phyloP scores from a whole-genome alignment of 2,329 filamentous ascomycete genomes.

The Pseudophaeomoniella oleicola region DNA sequence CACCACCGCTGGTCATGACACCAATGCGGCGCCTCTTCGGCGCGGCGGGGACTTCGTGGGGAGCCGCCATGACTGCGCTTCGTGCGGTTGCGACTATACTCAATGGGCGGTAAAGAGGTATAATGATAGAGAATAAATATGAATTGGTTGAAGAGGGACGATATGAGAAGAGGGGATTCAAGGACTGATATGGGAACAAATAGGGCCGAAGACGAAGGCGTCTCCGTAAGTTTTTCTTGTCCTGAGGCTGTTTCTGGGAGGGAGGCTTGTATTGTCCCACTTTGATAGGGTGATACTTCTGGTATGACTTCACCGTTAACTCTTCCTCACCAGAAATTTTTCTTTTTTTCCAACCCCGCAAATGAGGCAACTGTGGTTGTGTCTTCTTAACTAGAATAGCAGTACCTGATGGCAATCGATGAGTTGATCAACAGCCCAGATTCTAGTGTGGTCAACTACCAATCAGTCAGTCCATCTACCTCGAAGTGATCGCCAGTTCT shows the following conservation, averaged over 20 bases:
- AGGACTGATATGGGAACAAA: neutral
- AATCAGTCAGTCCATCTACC: too few species aligned
- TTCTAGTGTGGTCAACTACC: too few species aligned
- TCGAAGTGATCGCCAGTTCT: too few species aligned
- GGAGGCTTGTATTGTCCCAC: too few species aligned
- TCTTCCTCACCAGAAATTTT: too few species aligned
- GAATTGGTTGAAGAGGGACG: constrained; percentile 8
- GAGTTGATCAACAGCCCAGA: too few species aligned
- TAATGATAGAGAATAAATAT: constrained; percentile 4
- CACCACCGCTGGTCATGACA: constrained; percentile 87
- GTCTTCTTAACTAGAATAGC: too few species aligned
- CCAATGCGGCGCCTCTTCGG: constrained; percentile 54
- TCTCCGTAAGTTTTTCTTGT: neutral
- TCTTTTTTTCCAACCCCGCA: too few species aligned
- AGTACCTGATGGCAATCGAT: too few species aligned
- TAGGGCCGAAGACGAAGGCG: neutral
- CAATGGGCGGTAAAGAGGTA: constrained; percentile 4
- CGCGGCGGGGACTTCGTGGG: constrained; percentile 6
- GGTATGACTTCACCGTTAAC: too few species aligned
- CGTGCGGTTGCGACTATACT: neutral
- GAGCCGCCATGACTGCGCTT: constrained; percentile 12
- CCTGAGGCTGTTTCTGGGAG: neutral
- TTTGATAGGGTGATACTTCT: too few species aligned
- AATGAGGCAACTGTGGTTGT: too few species aligned
- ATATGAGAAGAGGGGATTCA: constrained; percentile 4